Conservation (phyloP, 108 stramenopile species). For the Cylindrotheca fusiformis region DNA sequence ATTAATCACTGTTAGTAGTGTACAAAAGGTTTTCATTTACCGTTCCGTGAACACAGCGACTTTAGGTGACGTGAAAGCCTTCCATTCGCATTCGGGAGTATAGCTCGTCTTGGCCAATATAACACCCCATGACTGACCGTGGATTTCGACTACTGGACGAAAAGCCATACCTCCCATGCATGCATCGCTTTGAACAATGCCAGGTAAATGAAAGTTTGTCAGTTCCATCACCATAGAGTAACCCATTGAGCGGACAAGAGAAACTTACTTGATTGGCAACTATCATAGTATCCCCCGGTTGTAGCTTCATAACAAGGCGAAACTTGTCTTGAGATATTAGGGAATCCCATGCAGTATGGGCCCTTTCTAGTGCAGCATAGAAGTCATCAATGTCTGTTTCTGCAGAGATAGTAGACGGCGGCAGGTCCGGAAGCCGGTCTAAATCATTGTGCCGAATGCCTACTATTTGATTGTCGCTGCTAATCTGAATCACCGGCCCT, state of each 20-base stretch:
- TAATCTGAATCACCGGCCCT: conserved; percentile 60
- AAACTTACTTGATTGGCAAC: conserved; percentile 74
- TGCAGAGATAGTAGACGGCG: conserved; percentile 29
- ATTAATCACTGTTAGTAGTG: too few species aligned
- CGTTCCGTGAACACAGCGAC: too few species aligned
- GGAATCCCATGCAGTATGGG: conserved; percentile 70
- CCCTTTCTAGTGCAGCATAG: conserved; percentile 42
- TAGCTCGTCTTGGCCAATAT: conserved; percentile 68
- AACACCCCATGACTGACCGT: conserved; percentile 79
- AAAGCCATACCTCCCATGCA: conserved; percentile 75
- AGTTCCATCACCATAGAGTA: neutral
- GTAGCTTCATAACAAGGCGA: conserved; percentile 64
- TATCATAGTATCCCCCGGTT: conserved; percentile 74
- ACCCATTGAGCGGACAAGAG: neutral
- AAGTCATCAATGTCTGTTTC: conserved; percentile 44
- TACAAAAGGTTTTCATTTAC: too few species aligned
- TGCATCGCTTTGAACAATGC: conserved; percentile 41
- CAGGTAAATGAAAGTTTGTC: neutral
- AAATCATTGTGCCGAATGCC: conserved; percentile 84
- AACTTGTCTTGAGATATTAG: conserved; percentile 60
- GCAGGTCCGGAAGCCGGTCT: conserved; percentile 78
- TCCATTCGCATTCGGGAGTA: conserved; percentile 54
- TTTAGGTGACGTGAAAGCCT: conserved; percentile 34
- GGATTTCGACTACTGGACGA: conserved; percentile 28
- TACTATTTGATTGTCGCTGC: conserved; percentile 37